Evolutionary conservation across 108 stramenopile genomes (phyloP), one percentile per base, ranked within the genome.

Genomic region (Conticribra weissflogii): DNA sequence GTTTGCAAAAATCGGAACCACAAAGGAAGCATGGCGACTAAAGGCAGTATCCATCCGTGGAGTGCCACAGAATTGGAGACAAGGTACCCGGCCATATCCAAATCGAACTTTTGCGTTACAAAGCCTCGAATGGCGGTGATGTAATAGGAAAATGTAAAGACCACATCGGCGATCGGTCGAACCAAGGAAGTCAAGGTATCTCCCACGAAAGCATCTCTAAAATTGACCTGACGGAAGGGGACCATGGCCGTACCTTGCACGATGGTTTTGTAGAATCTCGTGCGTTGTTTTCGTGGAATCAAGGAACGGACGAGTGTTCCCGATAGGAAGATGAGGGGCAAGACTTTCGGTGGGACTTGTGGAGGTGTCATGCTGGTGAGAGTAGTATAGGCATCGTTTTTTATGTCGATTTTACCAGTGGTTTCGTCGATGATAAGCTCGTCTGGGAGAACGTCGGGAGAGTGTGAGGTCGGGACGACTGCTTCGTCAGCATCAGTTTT

Each of bases 1-100:
- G 89, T 92, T 74, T 96, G 95, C 54, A 93, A 72, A 54, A 91
- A 92, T 59, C 82, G 85, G 59, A 84, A 76, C 84, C 84, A 89
- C 29, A 96, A 63, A 0, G 92, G 92, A 12, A 86, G 36, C 3
- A 96, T 80, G n/a, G 88, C 89, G 45, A 83, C 75, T 21, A 80
- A 59, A 7, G 95, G 92, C 63, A 96, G 63, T 7, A 92, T 71
- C 8, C 91, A 67, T 61, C 91, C 89, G 76, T 96, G 92, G 57
- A 96, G 33, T 8, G 89, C n/a, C 71, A 81, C 79, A n/a, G 83
- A 87, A 7, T 85, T 64, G 41, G 86, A 89, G 22, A 92, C 71
- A 2, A 82, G 76, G 3, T 56, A 36, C 9, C 86, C 85, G 21
- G 85, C 76, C 28, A 84, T 70, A 16, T 87, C 59, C 55, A 95